phyloP scores from a whole-genome alignment of 2,329 filamentous ascomycete species.

The Penicillium sp. region DNA sequence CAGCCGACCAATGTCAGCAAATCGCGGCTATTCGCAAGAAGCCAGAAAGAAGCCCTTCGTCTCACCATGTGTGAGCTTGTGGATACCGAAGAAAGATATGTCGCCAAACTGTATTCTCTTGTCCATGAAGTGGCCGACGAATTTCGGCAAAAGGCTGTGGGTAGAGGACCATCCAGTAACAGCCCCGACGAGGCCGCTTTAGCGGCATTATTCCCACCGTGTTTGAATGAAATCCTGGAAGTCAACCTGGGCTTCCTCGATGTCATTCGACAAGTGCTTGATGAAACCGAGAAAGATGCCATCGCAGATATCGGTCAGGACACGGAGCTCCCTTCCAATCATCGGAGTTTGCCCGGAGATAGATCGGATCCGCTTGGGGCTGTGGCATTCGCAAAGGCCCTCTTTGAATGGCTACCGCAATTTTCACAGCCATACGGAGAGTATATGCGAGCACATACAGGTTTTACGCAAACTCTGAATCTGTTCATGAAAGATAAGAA shows the following conservation, averaged over 20 bases:
- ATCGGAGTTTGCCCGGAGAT: constrained; percentile 45
- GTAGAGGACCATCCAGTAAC: constrained; percentile 59
- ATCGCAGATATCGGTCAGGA: constrained; percentile 70
- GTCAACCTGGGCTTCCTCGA: constrained; percentile 79
- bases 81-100: constrained; percentile 92
- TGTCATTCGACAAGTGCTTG: constrained; percentile 72
- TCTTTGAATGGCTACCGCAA: constrained; percentile 88
- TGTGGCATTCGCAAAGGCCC: constrained; percentile 72
- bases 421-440: constrained; percentile 90
- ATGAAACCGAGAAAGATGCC: constrained; percentile 79
- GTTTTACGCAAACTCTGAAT: constrained; percentile 79
- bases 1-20: constrained; percentile 78
- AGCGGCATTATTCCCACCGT: constrained; percentile 75
- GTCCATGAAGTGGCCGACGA: constrained; percentile 78
- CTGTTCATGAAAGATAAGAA: constrained; percentile 72
- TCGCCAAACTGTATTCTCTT: constrained; percentile 80
- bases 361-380: constrained; percentile 74
- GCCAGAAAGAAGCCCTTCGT: constrained; percentile 79
- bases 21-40: constrained; percentile 72
- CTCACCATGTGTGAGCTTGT: constrained; percentile 88
- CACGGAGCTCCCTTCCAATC: constrained; percentile 45
- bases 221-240: constrained; percentile 75
- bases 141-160: constrained; percentile 69
- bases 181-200: constrained; percentile 73
- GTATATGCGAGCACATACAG: constrained; percentile 86